Base-by-base conservation (phyloP, 345 rosid species). In the Eucalyptus regnans region DNA sequence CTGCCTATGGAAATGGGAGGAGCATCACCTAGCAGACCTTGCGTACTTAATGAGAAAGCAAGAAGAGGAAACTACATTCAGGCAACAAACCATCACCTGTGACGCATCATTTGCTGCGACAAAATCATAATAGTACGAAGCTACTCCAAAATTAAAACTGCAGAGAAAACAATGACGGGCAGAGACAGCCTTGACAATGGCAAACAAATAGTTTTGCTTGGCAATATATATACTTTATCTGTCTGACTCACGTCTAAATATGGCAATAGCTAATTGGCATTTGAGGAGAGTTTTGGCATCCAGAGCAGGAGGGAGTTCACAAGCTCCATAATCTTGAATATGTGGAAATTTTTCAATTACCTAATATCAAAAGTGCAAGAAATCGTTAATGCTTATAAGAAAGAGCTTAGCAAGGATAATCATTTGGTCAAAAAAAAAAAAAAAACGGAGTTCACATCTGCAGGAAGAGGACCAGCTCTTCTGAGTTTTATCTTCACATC, bases 291-390 rank as follows among this genome's bases (percentile, higher is more conserved):
- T 91, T 91, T 89, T 92, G 51, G 86, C 90, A 92, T 95, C 97
- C 89, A 93, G 87, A 88, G 87, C 88, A 68, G 92, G 80, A 89
- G 97, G 96, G 91, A 95, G 93, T 92, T 93, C 94, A 90, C 94
- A 96, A 89, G 96, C 91, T 90, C 86, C 93, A 90, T 94, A 97
- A 87, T 89, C 94, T 90, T 66, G 90, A 91, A 97, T 96, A 89
- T 96, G 97, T 86, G 99, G 99, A 93, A 97, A 96, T 91, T 96
- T 98, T 89, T 93, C 95, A 84, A 92, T 90, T 88, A 96, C 98
- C 98, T 98, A 91, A 51, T 86, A 93, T 89, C 46, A 15, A 87
- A 64, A n/a, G 48, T 81, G 7, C 44, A 49, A 15, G 44, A 4
- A 51, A 41, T 48, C 1, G 11, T 48, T 41, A 41, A 43, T 80